Evolutionary conservation across 305 asterid genomes (phyloP).

Genomic region (Withania somnifera): DNA sequence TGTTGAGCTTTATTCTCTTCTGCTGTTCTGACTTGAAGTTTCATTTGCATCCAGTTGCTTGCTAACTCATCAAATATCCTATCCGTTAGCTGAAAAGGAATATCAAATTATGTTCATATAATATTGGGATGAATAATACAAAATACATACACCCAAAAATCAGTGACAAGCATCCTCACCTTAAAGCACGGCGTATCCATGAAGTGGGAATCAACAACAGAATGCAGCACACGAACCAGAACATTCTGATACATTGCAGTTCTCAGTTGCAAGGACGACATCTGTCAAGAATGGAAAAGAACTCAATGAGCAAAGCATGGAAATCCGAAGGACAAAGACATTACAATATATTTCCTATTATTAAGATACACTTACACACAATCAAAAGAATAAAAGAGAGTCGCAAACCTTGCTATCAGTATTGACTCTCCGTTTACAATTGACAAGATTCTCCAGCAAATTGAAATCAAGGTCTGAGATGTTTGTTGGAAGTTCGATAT

Average conservation of each 20-base stretch:
- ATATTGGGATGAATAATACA: neutral
- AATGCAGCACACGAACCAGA: conserved; percentile 46
- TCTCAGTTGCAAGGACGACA: conserved; percentile 39
- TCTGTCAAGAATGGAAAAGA: neutral
- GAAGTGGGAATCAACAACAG: conserved; percentile 48
- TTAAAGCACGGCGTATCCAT: conserved; percentile 45
- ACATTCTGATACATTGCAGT: conserved; percentile 50
- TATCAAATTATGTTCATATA: conserved; percentile 1
- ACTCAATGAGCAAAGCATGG: neutral
- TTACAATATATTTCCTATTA: neutral
- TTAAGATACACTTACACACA: neutral
- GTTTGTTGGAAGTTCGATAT: conserved; percentile 40
- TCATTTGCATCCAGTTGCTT: conserved; percentile 54
- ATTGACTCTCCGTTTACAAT: conserved; percentile 11
- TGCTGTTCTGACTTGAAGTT: conserved; percentile 36
- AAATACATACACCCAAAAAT: neutral
- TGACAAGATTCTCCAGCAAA: conserved; percentile 35
- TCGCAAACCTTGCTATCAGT: conserved; percentile 27
- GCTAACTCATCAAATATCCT: conserved; percentile 58
- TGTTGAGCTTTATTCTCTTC: conserved; percentile 42
- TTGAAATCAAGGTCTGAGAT: conserved; percentile 30
- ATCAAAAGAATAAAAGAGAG: conserved; percentile 1
- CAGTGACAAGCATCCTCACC: conserved; percentile 24
- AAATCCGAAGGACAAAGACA: neutral
- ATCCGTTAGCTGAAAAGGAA: conserved; percentile 45